Evolutionary conservation across 768 basidiomycete species (phyloP).

Genomic region (Tephrocybe sp.): DNA sequence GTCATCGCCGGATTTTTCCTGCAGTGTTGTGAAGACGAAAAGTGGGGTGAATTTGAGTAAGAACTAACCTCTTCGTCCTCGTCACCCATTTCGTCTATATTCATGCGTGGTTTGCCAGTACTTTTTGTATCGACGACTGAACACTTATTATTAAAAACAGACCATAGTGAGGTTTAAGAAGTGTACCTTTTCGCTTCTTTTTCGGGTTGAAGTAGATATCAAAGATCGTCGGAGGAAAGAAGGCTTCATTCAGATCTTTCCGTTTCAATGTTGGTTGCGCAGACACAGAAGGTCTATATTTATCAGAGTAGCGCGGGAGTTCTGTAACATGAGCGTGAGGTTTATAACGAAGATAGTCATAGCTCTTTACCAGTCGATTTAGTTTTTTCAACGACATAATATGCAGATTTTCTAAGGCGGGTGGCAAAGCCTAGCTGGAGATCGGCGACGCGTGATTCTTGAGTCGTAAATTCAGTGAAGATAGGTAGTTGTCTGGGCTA

Average conservation of each 20-base stretch:
- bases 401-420: conserved; percentile 68
- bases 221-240: conserved; percentile 77
- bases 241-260: conserved; percentile 69
- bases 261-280: conserved; percentile 69
- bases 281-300: conserved; percentile 64
- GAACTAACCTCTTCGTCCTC: conserved; percentile 58
- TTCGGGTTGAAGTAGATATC: conserved; percentile 80
- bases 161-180: too few species aligned
- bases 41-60: background rate
- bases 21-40: background rate
- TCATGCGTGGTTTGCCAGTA: conserved; percentile 41
- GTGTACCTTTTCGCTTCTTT: conserved; percentile 56
- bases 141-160: too few species aligned
- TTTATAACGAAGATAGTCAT: conserved; percentile 18
- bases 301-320: conserved; percentile 81
- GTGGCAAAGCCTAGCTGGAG: conserved; percentile 66
- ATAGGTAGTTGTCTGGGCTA: conserved; percentile 73
- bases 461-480: conserved; percentile 61
- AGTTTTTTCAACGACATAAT: conserved; percentile 71
- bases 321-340: conserved; percentile 38
- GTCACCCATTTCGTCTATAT: conserved; percentile 69
- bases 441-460: conserved; percentile 66
- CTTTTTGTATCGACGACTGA: conserved; percentile 30
- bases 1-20: conserved; percentile 76
- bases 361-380: conserved; percentile 54